Percentiles rank a stretch among this genome's conserved stretches.
These are phyloP conservation scores for Xylariaceae sp. DNA, from an alignment of 2,329 filamentous ascomycete genomes.

Conservation along the genomic window DNA sequence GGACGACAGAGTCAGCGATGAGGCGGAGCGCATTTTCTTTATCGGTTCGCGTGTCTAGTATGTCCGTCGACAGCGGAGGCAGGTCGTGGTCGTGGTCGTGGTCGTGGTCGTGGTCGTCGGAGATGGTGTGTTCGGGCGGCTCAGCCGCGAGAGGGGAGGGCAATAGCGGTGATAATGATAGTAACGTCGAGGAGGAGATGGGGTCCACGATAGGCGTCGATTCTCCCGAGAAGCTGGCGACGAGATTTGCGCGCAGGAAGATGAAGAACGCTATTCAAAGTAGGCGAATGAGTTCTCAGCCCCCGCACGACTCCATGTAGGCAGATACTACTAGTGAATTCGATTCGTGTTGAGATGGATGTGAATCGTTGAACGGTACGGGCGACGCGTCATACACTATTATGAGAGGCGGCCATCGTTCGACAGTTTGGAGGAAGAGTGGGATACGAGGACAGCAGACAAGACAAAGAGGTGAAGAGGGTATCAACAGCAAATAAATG, in stretches of 20 bases:
- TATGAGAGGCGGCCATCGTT: background rate
- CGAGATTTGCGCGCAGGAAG: conserved; percentile 74
- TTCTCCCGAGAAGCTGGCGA: conserved; percentile 56
- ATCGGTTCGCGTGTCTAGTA: conserved; percentile 50
- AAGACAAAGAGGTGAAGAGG: background rate
- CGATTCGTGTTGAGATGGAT: background rate
- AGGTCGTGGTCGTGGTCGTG: conserved; percentile 33
- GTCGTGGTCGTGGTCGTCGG: conserved; percentile 34
- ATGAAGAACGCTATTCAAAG: conserved; percentile 68
- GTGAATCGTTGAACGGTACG: background rate
- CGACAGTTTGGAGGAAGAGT: background rate
- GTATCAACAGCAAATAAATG: background rate
- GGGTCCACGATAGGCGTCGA: conserved; percentile 60
- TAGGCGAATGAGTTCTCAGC: conserved; percentile 21
- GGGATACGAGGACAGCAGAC: background rate
- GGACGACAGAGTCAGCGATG: conserved; percentile 73
- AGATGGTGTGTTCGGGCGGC: conserved; percentile 35
- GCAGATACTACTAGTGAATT: background rate
- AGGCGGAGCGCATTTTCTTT: conserved; percentile 64
- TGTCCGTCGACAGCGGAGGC: conserved; percentile 58
- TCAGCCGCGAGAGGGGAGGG: conserved; percentile 35
- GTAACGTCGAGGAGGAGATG: conserved; percentile 36
- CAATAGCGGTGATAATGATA: conserved; percentile 31
- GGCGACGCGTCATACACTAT: background rate
- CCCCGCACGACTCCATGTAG: background rate